phyloP scores from a whole-genome alignment of 2,329 filamentous ascomycete genomes.

The Aspergillus persii region DNA sequence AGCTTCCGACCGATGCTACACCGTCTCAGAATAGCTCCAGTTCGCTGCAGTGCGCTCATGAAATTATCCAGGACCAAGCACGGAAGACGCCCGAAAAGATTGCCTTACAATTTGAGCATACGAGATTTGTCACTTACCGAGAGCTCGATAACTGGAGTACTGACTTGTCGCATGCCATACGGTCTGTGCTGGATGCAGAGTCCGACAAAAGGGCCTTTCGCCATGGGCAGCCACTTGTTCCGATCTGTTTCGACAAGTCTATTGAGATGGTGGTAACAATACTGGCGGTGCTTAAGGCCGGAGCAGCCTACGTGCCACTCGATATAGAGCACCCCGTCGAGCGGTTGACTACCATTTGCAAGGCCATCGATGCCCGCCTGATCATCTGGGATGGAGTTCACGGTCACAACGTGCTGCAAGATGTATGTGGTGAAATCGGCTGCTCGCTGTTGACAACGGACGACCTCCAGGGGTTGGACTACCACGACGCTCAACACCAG shows the following conservation, averaged over 20 bases:
- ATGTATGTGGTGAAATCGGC: background rate
- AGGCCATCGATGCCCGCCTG: background rate
- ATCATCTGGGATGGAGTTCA: background rate
- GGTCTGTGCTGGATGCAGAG: background rate
- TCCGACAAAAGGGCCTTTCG: background rate
- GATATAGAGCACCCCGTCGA: background rate
- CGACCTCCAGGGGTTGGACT: too few species aligned
- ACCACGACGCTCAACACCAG: too few species aligned
- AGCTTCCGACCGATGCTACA: background rate
- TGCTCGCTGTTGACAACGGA: background rate
- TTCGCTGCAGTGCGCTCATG: background rate
- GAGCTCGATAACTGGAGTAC: background rate
- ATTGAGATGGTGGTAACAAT: background rate
- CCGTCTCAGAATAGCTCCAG: background rate
- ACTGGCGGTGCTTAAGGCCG: background rate
- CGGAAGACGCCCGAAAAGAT: slow-evolving; percentile 4
- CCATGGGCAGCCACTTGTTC: background rate
- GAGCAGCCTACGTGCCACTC: background rate
- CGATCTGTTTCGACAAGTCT: background rate
- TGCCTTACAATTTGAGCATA: slow-evolving; percentile 7
- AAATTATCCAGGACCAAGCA: background rate
- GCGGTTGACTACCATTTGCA: background rate
- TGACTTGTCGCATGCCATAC: background rate
- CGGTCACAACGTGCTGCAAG: background rate
- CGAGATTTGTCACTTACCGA: slow-evolving; percentile 2